These are phyloP conservation scores for Pleurotus giganteus DNA, from an alignment of 768 basidiomycete genomes.

Conservation along the genomic window DNA sequence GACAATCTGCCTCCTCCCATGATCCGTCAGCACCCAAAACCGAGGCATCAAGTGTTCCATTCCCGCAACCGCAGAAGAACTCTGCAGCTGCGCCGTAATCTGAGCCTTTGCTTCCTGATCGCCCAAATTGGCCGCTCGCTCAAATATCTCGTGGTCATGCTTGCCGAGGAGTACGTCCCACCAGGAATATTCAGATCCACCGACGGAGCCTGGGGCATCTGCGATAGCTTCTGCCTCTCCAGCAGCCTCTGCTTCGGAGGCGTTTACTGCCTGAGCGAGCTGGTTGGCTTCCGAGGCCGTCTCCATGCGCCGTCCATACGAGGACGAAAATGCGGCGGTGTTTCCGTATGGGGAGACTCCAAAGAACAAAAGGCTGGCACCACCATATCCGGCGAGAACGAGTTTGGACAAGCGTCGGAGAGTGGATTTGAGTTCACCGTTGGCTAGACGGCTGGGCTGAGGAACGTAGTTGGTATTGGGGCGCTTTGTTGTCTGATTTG, in stretches of 20 bases:
- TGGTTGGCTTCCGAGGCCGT: conserved; percentile 58
- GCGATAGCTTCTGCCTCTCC: conserved; percentile 33
- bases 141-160: conserved; percentile 83
- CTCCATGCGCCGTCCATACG: conserved; percentile 29
- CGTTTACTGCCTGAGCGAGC: conserved; percentile 64
- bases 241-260: conserved; percentile 64
- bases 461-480: too few species aligned
- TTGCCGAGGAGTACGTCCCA: conserved; percentile 80
- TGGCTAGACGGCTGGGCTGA: conserved; percentile 31
- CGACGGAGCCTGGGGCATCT: conserved; percentile 16
- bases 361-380: conserved; percentile 78
- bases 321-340: conserved; percentile 21
- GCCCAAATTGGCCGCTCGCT: conserved; percentile 47
- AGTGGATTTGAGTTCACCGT: conserved; percentile 60
- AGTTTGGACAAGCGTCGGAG: conserved; percentile 81
- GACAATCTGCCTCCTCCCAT: conserved; percentile 69
- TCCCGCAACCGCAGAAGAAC: conserved; percentile 58
- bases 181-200: conserved; percentile 60
- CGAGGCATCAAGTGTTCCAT: conserved; percentile 73
- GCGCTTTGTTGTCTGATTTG: too few species aligned
- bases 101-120: conserved; percentile 28
- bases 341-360: conserved; percentile 52
- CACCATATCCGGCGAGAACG: conserved; percentile 83
- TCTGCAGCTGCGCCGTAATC: conserved; percentile 43
- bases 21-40: conserved; percentile 86